Evolutionary conservation across 2,329 filamentous ascomycete species (phyloP), one percentile per base, ranked within the genome.

Genomic region (Aspergillus carbonarius): DNA sequence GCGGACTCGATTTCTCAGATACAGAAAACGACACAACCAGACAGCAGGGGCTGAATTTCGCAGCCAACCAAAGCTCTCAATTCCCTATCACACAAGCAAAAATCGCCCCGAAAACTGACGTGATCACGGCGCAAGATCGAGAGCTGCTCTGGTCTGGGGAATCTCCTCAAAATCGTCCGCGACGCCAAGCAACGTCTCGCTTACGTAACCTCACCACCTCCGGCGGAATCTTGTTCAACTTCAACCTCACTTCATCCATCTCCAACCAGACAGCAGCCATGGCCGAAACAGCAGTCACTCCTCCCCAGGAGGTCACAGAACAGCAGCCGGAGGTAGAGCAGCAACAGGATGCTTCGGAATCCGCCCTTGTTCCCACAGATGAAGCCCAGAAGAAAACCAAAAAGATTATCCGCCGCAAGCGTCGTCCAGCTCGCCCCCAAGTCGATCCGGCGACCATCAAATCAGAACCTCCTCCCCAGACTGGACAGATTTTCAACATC

Each of bases 401-500:
- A 77, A 96, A 93, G 81, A 91, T 98, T 66, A 89, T 96, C 66
- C 88, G 93, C 63, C 92, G 91, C 73, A 97, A 96, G 81, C 88
- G 90, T 70, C 85, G 92, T 39, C 95, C 95, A 32, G 95, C 95
- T 48, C 87, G 93, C 59, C 89, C 90, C 0, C 95, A 99, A 78
- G 88, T 97, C 69, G 95, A 99, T 71, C 87, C 92, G 1, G 87
- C 89, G 40, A 88, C 88, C 44, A 85, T 96, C 77, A 91, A 89
- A 68, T 88, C 88, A 34, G 92, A 96, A 68, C 89, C 91, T 4
- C 92, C 93, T 15, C 90, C 91, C 1, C 93, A 98, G 70, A 98
- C 93, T 0, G 95, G 95, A 54, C 96, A 91, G 0, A 92, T 93
- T 59, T 99, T 95, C 83, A 99, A 99, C 77, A 96, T 96, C 70